These are phyloP conservation scores for Fusarium zealandicum DNA, from an alignment of 2,329 filamentous ascomycete genomes.

Conservation along the genomic window DNA sequence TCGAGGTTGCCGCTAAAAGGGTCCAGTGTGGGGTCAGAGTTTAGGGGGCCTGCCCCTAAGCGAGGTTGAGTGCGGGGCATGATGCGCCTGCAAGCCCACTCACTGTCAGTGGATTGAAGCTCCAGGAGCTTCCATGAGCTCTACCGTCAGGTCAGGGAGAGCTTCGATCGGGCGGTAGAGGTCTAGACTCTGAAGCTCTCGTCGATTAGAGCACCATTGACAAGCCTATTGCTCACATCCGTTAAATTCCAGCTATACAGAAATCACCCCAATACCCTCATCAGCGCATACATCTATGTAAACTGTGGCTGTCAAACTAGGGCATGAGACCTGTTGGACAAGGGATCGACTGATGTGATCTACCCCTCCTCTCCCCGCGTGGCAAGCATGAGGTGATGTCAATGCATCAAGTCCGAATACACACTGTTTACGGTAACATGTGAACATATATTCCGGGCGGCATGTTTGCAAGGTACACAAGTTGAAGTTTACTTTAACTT, in stretches of 20 bases:
- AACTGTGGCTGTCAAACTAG: constrained; percentile 4
- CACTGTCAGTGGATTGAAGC: constrained; percentile 19
- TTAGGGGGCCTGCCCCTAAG: constrained; percentile 31
- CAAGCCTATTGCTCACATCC: no score
- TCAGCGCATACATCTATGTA: background rate
- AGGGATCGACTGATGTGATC: constrained; percentile 13
- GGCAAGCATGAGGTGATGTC: constrained; percentile 6
- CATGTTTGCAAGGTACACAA: no score
- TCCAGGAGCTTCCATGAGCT: constrained; percentile 5
- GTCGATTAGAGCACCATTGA: no score
- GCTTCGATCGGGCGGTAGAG: background rate
- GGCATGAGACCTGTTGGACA: constrained; percentile 13
- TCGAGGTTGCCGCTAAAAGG: constrained; percentile 35
- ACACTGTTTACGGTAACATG: no score
- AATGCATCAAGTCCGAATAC: background rate
- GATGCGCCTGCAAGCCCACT: constrained; percentile 14
- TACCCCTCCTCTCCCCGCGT: constrained; percentile 17
- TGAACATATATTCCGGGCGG: no score
- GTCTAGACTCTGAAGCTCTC: no score
- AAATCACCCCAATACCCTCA: no score
- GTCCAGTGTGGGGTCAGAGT: constrained; percentile 39
- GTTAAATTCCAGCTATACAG: no score
- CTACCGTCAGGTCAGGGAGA: background rate
- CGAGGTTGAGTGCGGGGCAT: constrained; percentile 38
- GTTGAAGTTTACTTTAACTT: background rate